Evolutionary conservation across 768 basidiomycete genomes (phyloP).

Genomic region (Chlorophyllum brunneum): DNA sequence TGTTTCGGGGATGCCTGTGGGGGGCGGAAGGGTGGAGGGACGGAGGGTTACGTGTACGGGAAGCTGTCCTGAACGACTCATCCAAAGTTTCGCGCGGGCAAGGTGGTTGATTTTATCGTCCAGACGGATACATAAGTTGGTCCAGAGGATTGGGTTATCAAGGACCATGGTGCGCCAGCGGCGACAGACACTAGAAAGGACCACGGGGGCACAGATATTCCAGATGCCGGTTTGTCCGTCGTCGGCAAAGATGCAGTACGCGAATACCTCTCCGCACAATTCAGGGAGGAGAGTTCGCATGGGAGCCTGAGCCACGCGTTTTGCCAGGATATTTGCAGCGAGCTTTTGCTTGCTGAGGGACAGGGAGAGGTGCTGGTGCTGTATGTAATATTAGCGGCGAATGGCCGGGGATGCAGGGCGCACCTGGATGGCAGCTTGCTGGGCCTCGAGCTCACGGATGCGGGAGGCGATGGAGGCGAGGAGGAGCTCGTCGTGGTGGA

Average conservation of each 20-base stretch:
- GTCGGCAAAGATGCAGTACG: constrained; percentile 12
- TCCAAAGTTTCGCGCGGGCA: constrained; percentile 15
- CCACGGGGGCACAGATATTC: constrained; percentile 11
- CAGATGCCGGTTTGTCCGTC: background rate
- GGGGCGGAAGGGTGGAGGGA: constrained; percentile 1
- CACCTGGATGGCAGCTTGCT: constrained; percentile 7
- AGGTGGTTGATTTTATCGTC: background rate
- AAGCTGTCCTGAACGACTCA: constrained; percentile 16
- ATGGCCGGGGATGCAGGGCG: background rate
- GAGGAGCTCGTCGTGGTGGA: background rate
- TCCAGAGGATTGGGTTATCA: constrained; percentile 19
- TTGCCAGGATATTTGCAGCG: constrained; percentile 17
- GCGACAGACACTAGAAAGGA: constrained; percentile 18
- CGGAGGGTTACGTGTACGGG: constrained; percentile 18
- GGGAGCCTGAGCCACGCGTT: constrained; percentile 14
- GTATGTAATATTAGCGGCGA: background rate
- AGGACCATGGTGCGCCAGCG: constrained; percentile 19
- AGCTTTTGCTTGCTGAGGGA: constrained; percentile 5
- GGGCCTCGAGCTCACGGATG: background rate
- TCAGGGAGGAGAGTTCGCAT: constrained; percentile 20
- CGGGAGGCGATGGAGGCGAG: background rate
- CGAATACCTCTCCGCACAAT: constrained; percentile 19
- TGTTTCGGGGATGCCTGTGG: constrained; percentile 6
- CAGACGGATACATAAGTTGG: constrained; percentile 16
- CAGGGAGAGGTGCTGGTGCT: constrained; percentile 5